Evolutionary conservation across 208 protist species (phyloP), one percentile per base, ranked within the genome.

Genomic region (Acanthamoeba castellanii): DNA sequence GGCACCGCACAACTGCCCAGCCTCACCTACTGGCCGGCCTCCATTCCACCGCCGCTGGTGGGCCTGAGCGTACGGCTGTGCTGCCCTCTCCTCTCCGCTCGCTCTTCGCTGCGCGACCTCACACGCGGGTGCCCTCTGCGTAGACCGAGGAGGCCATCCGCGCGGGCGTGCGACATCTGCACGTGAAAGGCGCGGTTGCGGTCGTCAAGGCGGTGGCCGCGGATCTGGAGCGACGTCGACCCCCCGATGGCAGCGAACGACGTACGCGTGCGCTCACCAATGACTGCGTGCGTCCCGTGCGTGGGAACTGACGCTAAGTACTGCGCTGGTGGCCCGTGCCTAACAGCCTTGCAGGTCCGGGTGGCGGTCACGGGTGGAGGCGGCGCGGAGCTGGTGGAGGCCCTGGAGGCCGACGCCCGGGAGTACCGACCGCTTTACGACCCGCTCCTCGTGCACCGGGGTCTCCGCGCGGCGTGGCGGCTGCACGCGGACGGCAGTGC

Each of bases 121-220:
- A 55, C 50, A 18, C 13, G 16, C 13, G 16, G 13, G 16, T 55
- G 50, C 50, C 8, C 72, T 37, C 37, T 37, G 37, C 37, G 37
- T 37, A 82, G 72, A 82, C 72, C 18, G 72, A 82, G 22, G 72
- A 82, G 37, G 72, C 72, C 72, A 82, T 82, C 20, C 72, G 72
- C 9, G 72, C 72, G 37, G 72, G 72, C 5, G 72, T 82, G 42
- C 32, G 72, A 7, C 72, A 82, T 34, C 42, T 82, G 18, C 72
- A 82, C 22, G 4, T 82, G 7, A 42, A 82, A 22, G 72, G 72
- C 32, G 72, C 72, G 3, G 72, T 82, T 25, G 32, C 72, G 9
- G 72, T 82, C 32, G 37, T 82, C 20, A 82, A 52, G 42, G 47
- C 72, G 72, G 72, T 82, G 72, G 72, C 37, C 37, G n/a, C 18